Conservation (phyloP, 257 asterid species). For the Solanum pimpinellifolium region DNA sequence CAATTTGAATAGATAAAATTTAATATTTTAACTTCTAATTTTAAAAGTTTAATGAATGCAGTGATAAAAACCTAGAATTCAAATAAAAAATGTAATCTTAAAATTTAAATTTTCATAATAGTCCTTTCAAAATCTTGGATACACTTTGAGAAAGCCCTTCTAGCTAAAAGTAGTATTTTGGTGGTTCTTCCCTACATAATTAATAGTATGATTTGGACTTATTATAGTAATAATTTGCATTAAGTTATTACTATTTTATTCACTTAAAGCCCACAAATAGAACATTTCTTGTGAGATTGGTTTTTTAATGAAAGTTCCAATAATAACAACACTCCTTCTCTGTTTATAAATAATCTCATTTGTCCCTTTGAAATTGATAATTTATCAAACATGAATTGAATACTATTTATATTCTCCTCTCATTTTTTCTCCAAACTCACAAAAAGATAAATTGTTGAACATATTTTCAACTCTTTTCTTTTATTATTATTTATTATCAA, state of each 20-base stretch:
- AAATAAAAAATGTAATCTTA: not conserved
- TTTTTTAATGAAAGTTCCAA: conserved; percentile 23
- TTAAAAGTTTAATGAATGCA: accelerated
- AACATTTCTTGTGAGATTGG: conserved; percentile 41
- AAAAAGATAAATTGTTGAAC: not conserved
- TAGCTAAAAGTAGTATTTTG: conserved; percentile 36
- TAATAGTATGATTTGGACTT: conserved; percentile 23
- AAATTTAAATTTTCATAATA: not conserved
- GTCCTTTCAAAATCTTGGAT: not conserved
- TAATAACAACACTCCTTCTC: not conserved
- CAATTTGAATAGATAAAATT: no score
- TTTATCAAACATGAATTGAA: not conserved
- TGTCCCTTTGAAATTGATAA: not conserved
- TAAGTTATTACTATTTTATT: conserved; percentile 8
- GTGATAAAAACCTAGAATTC: not conserved
- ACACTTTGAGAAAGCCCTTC: not conserved
- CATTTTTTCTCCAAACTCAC: not conserved
- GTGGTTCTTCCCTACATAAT: conserved; percentile 16
- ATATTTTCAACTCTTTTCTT: not conserved
- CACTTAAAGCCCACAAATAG: conserved; percentile 18
- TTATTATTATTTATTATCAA: not conserved
- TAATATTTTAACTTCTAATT: no score
- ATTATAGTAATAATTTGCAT: not conserved
- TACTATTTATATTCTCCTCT: not conserved
- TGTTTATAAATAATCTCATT: not conserved